phyloP scores from a whole-genome alignment of 768 basidiomycete species.

The Podaxis rugospora region DNA sequence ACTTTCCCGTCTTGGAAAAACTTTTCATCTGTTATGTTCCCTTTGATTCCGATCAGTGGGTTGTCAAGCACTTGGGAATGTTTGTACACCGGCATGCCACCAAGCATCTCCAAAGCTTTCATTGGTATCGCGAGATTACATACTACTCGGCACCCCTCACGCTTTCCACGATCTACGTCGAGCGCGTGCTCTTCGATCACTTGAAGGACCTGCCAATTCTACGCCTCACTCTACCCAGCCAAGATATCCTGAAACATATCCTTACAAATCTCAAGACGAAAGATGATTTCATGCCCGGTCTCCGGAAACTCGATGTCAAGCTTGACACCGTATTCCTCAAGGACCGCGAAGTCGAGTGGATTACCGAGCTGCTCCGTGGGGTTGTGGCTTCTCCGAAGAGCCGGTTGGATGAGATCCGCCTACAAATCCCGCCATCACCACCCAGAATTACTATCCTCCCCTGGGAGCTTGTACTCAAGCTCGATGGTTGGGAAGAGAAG shows the following conservation, averaged over 20 bases:
- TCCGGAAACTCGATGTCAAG: background rate
- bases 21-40: background rate
- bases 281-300: background rate
- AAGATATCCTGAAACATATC: background rate
- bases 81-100: background rate
- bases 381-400: background rate
- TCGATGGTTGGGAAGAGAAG: background rate
- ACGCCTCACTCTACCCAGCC: background rate
- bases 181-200: background rate
- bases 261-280: background rate
- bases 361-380: background rate
- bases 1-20: background rate
- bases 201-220: background rate
- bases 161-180: background rate
- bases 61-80: background rate
- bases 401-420: background rate
- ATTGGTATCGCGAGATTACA: background rate
- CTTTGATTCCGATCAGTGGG: background rate
- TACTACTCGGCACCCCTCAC: background rate
- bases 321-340: background rate
- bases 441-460: background rate
- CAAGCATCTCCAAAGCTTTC: background rate
- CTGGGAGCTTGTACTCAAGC: background rate
- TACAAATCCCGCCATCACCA: background rate
- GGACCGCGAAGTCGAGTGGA: background rate